phyloP scores from a whole-genome alignment of 495 filamentous ascomycete species.

The Tuber borchii region DNA sequence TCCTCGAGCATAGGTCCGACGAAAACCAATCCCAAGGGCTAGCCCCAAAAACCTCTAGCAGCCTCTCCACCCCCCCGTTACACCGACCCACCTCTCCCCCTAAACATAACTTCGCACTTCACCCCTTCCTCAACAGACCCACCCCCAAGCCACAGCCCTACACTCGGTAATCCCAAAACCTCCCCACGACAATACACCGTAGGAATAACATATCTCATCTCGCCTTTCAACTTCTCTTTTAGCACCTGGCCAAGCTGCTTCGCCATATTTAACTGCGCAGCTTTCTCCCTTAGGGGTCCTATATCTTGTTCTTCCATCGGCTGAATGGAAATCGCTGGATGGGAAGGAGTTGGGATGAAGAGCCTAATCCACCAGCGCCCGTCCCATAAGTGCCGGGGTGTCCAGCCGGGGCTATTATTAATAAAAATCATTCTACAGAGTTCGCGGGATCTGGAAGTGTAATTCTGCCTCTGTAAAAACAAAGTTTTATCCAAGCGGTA shows the following conservation, averaged over 20 bases:
- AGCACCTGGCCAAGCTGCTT: constrained; percentile 9
- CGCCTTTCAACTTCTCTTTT: constrained; percentile 14
- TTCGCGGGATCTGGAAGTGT: background rate
- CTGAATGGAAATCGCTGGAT: background rate
- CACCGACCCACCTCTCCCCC: background rate
- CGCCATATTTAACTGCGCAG: constrained; percentile 17
- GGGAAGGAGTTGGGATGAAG: constrained; percentile 8
- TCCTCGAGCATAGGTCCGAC: background rate
- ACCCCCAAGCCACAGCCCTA: constrained; percentile 14
- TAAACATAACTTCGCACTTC: constrained; percentile 24
- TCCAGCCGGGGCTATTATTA: constrained; percentile 27
- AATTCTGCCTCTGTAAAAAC: constrained; percentile 6
- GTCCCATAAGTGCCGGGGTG: constrained; percentile 62
- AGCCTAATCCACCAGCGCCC: constrained; percentile 75
- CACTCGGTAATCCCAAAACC: constrained; percentile 14
- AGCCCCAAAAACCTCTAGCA: background rate
- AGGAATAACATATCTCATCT: constrained; percentile 24
- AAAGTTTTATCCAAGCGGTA: constrained; percentile 20
- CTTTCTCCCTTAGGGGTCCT: constrained; percentile 11
- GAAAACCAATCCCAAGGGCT: background rate
- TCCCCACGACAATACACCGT: constrained; percentile 20
- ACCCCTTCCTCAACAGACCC: background rate
- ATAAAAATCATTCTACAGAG: background rate
- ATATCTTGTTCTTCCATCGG: constrained; percentile 8
- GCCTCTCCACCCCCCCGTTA: background rate